A percentile compares a stretch with the other conserved stretches of the same genome.
phyloP scores from a whole-genome alignment of 2,329 filamentous ascomycete species.

The Boeremia exigua region DNA sequence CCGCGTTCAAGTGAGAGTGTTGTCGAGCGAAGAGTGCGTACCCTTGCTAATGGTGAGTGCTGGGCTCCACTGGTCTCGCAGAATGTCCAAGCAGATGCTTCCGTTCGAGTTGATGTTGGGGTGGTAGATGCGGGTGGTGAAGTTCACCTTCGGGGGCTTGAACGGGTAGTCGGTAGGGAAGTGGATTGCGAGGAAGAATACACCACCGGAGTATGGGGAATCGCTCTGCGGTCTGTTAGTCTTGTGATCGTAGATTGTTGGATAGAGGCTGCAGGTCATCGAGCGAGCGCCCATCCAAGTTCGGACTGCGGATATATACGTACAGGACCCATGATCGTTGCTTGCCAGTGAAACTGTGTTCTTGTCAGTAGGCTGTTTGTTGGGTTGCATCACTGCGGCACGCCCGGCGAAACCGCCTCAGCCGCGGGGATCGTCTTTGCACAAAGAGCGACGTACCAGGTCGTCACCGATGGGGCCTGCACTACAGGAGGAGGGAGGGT shows the following conservation, averaged over 20 bases:
- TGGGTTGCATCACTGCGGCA: slow-evolving; percentile 11
- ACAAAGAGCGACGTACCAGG: slow-evolving; percentile 72
- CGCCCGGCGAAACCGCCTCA: slow-evolving; percentile 34
- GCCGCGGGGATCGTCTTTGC: slow-evolving; percentile 33
- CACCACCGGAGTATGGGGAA: slow-evolving; percentile 96
- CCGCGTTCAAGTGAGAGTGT: not conserved
- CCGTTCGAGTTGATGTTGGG: slow-evolving; percentile 99
- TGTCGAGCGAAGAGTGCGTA: slow-evolving; percentile 50
- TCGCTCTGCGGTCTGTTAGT: slow-evolving; percentile 69
- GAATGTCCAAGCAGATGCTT: slow-evolving; percentile 97
- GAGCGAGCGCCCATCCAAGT: not conserved
- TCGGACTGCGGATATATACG: slow-evolving; percentile 53
- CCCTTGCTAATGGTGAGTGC: slow-evolving; percentile 98
- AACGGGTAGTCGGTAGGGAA: slow-evolving; percentile 99
- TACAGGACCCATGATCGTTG: slow-evolving; percentile 99
- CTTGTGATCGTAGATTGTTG: slow-evolving; percentile 1
- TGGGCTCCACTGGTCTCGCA: slow-evolving; percentile 99
- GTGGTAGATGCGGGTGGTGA: slow-evolving; percentile 99
- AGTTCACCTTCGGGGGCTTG: slow-evolving; percentile 99
- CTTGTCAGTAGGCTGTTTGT: slow-evolving; percentile 37
- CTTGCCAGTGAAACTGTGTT: slow-evolving; percentile 97
- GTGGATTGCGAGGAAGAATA: slow-evolving; percentile 98
- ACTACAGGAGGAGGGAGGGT: slow-evolving; percentile 98
- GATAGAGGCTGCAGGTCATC: slow-evolving; percentile 14
- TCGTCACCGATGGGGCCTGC: slow-evolving; percentile 97